phyloP scores from a whole-genome alignment of 2,329 filamentous ascomycete species.

The Colletotrichum chrysophilum region DNA sequence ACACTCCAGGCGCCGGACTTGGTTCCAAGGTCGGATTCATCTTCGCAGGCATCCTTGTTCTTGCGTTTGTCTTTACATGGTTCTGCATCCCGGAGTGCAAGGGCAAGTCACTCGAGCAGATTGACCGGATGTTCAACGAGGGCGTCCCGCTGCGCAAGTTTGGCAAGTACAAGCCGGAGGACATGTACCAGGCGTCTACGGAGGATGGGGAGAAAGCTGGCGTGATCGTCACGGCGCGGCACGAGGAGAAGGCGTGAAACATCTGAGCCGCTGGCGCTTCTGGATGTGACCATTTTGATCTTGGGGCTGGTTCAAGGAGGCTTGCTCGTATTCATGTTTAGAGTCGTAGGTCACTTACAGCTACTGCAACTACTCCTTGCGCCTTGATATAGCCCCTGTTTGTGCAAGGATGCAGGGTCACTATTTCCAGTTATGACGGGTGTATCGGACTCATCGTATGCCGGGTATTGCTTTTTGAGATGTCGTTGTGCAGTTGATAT shows the following conservation, averaged over 20 bases:
- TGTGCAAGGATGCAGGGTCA: background rate
- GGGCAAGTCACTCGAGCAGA: conserved; percentile 28
- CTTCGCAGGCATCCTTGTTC: conserved; percentile 21
- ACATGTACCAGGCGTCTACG: background rate
- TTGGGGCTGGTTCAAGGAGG: background rate
- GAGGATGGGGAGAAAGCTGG: background rate
- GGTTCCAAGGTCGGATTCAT: conserved; percentile 24
- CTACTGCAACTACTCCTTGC: background rate
- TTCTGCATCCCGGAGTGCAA: conserved; percentile 27
- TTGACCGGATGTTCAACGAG: conserved; percentile 27
- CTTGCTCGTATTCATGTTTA: background rate
- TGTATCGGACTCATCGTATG: background rate
- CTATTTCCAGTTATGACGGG: background rate
- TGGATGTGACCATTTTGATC: background rate
- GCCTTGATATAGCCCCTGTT: background rate
- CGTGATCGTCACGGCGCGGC: background rate
- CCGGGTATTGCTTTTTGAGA: background rate
- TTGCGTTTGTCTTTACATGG: conserved; percentile 22
- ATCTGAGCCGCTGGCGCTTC: background rate
- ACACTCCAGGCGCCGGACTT: conserved; percentile 17
- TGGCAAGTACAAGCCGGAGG: conserved; percentile 3
- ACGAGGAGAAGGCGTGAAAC: conserved; percentile 8
- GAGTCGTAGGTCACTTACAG: background rate
- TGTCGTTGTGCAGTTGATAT: background rate
- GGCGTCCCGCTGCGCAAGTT: conserved; percentile 24